A percentile compares a stretch with the other conserved stretches of the same genome.
phyloP scores from a whole-genome alignment of 2,329 filamentous ascomycete species.

The Teratosphaeriaceae sp. region DNA sequence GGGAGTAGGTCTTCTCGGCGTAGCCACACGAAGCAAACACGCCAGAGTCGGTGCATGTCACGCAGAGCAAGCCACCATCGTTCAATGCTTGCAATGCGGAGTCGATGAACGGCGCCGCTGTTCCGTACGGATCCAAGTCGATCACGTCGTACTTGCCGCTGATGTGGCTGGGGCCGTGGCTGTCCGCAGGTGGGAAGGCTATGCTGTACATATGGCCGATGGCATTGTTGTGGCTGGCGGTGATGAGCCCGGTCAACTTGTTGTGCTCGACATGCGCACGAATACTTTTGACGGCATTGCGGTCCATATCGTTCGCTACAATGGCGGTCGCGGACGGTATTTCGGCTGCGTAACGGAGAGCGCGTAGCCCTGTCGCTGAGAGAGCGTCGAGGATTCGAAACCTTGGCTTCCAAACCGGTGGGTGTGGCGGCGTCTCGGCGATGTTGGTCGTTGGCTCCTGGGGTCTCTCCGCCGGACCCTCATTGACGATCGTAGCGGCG shows the following conservation, averaged over 20 bases:
- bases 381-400: slow-evolving; percentile 93
- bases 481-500: too few species aligned
- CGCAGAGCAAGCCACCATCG: slow-evolving; percentile 84
- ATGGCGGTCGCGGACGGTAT: slow-evolving; percentile 50
- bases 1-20: slow-evolving; percentile 82
- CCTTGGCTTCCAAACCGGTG: slow-evolving; percentile 29
- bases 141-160: slow-evolving; percentile 75
- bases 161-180: slow-evolving; percentile 31
- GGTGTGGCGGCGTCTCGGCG: not conserved
- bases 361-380: slow-evolving; percentile 86
- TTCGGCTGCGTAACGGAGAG: slow-evolving; percentile 85
- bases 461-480: too few species aligned
- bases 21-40: slow-evolving; percentile 95
- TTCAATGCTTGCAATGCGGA: slow-evolving; percentile 79
- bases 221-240: slow-evolving; percentile 72
- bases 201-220: slow-evolving; percentile 80
- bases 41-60: slow-evolving; percentile 93
- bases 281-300: slow-evolving; percentile 52
- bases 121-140: slow-evolving; percentile 93
- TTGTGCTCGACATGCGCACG: slow-evolving; percentile 82
- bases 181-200: slow-evolving; percentile 26
- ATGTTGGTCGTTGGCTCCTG: too few species aligned
- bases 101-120: slow-evolving; percentile 86
- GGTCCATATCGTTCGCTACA: slow-evolving; percentile 79
- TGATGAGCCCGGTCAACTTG: slow-evolving; percentile 62